Base-by-base conservation (phyloP, 2,329 filamentous ascomycete genomes). In the Cladorrhinum sp. region DNA sequence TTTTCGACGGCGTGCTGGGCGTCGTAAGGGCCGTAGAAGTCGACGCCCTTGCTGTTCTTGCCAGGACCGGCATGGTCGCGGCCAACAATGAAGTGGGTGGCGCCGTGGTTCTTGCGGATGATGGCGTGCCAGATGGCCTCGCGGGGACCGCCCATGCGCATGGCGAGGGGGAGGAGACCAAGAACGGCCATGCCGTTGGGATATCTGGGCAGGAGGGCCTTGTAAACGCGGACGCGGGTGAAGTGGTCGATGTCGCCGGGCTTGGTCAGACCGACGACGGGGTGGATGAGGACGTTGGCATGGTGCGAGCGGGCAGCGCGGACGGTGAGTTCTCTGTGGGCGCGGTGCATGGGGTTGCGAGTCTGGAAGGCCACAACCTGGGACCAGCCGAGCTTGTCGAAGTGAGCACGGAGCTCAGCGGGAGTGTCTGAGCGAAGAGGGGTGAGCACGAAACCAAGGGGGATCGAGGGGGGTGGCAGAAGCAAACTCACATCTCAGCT, bases 61-160 rank as follows among this genome's bases (percentile, higher is more conserved):
- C 95, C 95, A 50, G 95, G 95, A 55, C 95, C 95, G 67, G 95
- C 95, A 79, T 99, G 95, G 80, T 99, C 95, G 81, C 95, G 92
- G 64, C 95, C 95, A 67, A 99, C 93, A 71, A 99, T 99, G 83
- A 99, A 99, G 84, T 99, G 95, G 16, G 95, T 98, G 53, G 94
- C 92, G 72, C 95, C 95, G 80, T 97, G 93, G 80, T 99, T 99
- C 88, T 98, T 99, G 75, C 95, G 92, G 83, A 99, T 99, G 73
- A 99, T 96, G 73, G 95, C 95, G 83, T 99, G 95, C 95, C 95
- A 99, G 80, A 99, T 92, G 69, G 95, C 95, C 82, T 99, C 95
- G 69, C 95, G 91, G 66, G 95, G 95, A 71, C 95, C 95, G 73
- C 92, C 95, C 95, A 99, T 99, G 75, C 95, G 90, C 95, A 99